A percentile compares a stretch with the other conserved stretches of the same genome.
Conservation (phyloP, 140 eudicot genomes). For the Flaveria floridana region DNA sequence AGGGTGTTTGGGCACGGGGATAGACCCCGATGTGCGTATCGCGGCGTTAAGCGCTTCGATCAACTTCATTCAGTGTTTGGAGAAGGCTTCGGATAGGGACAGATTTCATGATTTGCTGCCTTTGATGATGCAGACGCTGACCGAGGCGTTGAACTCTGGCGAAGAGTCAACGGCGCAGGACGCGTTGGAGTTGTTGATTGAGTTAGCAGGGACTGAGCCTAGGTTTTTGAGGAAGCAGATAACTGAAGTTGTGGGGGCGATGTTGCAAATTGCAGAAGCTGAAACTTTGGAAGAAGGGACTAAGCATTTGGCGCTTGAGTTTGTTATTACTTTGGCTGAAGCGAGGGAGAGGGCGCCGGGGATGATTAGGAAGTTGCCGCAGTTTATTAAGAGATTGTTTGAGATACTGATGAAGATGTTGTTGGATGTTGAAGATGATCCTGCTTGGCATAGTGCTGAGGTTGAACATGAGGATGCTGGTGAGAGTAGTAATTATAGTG, state of each 20-base stretch:
- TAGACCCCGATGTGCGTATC: slow-evolving; percentile 46
- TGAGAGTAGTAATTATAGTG: slow-evolving; percentile 60
- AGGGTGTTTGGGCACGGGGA: slow-evolving; percentile 39
- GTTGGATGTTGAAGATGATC: slow-evolving; percentile 67
- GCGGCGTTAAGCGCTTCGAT: slow-evolving; percentile 56
- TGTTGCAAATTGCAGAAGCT: slow-evolving; percentile 65
- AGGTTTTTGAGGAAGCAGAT: slow-evolving; percentile 59
- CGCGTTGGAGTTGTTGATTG: slow-evolving; percentile 57
- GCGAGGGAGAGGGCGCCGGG: slow-evolving; percentile 75
- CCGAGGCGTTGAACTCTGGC: slow-evolving; percentile 49
- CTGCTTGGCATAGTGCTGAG: slow-evolving; percentile 56
- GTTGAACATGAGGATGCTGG: slow-evolving; percentile 69
- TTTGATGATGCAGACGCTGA: slow-evolving; percentile 59
- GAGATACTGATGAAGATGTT: slow-evolving; percentile 65
- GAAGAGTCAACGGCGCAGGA: slow-evolving; percentile 63
- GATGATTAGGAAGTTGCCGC: slow-evolving; percentile 74
- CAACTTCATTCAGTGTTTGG: slow-evolving; percentile 59
- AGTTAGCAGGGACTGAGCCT: slow-evolving; percentile 66
- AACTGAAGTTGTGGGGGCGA: slow-evolving; percentile 57
- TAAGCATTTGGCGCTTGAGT: slow-evolving; percentile 63
- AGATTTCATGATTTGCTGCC: slow-evolving; percentile 60
- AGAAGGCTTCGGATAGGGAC: slow-evolving; percentile 48
- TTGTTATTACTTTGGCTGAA: slow-evolving; percentile 65
- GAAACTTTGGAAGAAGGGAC: slow-evolving; percentile 65
- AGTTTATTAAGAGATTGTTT: slow-evolving; percentile 55